phyloP scores from a whole-genome alignment of 495 filamentous ascomycete species.

The Apodospora peruviana region DNA sequence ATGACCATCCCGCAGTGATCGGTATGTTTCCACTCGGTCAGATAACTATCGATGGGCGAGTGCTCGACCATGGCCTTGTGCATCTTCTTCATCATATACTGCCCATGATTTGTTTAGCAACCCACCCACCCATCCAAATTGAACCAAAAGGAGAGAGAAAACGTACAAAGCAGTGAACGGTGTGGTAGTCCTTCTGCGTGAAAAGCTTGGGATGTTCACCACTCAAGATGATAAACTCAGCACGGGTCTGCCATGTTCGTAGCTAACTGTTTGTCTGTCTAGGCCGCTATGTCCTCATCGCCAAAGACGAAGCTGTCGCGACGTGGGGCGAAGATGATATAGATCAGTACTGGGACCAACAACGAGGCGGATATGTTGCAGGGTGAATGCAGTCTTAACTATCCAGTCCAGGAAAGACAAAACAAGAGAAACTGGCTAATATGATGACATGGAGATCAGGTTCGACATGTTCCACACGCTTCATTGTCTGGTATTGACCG shows the following conservation, averaged over 20 bases:
- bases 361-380: constrained; percentile 2
- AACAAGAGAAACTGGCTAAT: background rate
- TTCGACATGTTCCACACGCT: constrained; percentile 8
- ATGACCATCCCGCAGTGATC: constrained; percentile 3
- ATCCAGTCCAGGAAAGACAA: no score
- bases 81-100: constrained; percentile 6
- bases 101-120: no score
- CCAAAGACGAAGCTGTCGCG: background rate
- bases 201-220: constrained; percentile 3
- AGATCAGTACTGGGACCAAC: background rate
- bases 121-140: no score
- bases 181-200: constrained; percentile 1
- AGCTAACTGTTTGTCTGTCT: no score
- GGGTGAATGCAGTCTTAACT: background rate
- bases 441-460: background rate
- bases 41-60: background rate
- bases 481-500: constrained; percentile 5
- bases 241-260: no score
- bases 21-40: background rate
- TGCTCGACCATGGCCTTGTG: constrained; percentile 2
- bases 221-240: background rate
- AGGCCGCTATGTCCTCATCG: constrained; percentile 4
- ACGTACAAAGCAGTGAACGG: constrained; percentile 2
- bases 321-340: constrained; percentile 1
- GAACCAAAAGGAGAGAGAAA: background rate